Base-by-base conservation (phyloP, 2,329 filamentous ascomycete species). In the Aspergillus tubingensis region DNA sequence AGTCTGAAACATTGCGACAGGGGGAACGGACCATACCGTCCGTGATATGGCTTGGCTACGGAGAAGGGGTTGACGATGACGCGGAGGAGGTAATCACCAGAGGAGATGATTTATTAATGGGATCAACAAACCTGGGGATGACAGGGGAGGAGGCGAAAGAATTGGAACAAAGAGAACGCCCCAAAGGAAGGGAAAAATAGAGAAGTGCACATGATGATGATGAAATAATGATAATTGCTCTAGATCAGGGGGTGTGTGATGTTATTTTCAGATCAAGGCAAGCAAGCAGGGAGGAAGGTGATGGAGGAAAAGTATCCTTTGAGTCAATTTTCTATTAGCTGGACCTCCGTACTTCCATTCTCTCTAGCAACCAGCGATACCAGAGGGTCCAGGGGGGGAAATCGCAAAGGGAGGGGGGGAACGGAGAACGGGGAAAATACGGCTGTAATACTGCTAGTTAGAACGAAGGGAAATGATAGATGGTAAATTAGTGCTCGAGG, bases 1-100 rank as follows among this genome's bases (percentile, higher is more conserved):
- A 60, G 60, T 60, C 50, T 54, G 58, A 60, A 60, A 59, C 57
- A 56, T 43, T 25, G 39, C 55, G 54, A 57, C 39, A 49, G 41
- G 38, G 32, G 59, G 44, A 51, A 56, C 36, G 25, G 52, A 57
- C 53, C 48, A 43, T 47, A 55, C 30, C 21, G 50, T 48, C 32
- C 51, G 57, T 55, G 21, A 50, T 25, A 43, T 60, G 52, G 32
- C 47, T 56, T 51, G 47, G 54, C 48, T 19, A 53, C 51, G 57
- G 17, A 51, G 49, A 27, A 55, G 53, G 53, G 52, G 51, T 13
- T 21, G 30, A 8, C 39, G 53, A 55, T 55, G 53, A 55, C 53
- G 53, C 53, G 53, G 53, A 44, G 53, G 15, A 41, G 36, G 21
- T 17, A 27, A 53, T 25, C 13, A 25, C 39, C 25, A 17, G 21